Evolutionary conservation across 768 basidiomycete species (phyloP), one percentile per base, ranked within the genome.

Genomic region (Kwoniella shandongensis): DNA sequence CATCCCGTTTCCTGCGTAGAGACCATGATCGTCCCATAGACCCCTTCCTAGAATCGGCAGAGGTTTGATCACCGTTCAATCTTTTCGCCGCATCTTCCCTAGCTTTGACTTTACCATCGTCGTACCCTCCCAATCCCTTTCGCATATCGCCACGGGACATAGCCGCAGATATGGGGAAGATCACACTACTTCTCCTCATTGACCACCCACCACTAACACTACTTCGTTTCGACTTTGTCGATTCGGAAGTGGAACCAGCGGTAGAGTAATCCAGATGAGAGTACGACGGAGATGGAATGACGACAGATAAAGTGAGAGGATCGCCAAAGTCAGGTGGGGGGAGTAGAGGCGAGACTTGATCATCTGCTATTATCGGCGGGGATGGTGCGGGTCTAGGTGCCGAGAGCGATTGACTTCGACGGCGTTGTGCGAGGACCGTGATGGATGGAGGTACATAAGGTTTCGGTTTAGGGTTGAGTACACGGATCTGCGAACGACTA

Each of bases 331-430:
- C 57, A 4, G 61, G 56, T 8, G 54, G 45, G 1, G 61, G 59
- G 7, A 61, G 51, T 15, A 48, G 23, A 27, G 65, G 61, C 0
- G 62, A 61, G 12, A 29, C 35, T 18, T 42, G 38, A 22, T 42
- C 32, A 40, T 61, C 39, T 13, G 25, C 20, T 32, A 32, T 32
- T 32, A 13, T 6, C 2, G 55, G 60, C n/a, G 54, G 50, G 20
- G 44, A 56, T 1, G 57, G 58, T 3, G 62, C 57, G 4, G 54
- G 57, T 23, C 62, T 35, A 27, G 57, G 62, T 32, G 65, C 61
- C 4, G 62, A 47, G 32, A 67, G 42, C 15, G 65, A 67, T 36
- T 56, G 59, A 36, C 57, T 59, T 15, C 65, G 61, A n/a, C 56
- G 50, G 1, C 65, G 61, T 15, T 59, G 51, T n/a, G 45, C 38